phyloP scores from a whole-genome alignment of 139 green algal genomes.

The Coelastrella sp. region DNA sequence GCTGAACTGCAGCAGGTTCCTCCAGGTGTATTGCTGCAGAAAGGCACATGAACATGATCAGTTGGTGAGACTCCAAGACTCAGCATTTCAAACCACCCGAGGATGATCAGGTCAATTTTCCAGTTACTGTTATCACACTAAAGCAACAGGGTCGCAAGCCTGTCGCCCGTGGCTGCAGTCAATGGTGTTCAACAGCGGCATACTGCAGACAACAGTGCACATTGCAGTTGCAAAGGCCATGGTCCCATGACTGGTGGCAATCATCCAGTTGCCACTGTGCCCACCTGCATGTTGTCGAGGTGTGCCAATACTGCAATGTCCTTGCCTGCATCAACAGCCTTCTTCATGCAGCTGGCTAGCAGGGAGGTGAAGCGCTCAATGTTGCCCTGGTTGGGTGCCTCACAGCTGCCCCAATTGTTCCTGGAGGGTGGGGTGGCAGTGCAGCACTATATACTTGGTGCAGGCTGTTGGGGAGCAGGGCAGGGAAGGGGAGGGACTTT shows the following conservation, averaged over 20 bases:
- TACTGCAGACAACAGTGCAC: too few relatives aligned
- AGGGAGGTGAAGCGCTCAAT: conserved; percentile 32
- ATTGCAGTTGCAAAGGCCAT: too few relatives aligned
- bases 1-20: conserved; percentile 49
- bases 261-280: not conserved
- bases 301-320: conserved; percentile 47
- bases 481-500: not conserved
- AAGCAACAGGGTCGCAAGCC: too few relatives aligned
- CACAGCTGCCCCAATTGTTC: conserved; percentile 21
- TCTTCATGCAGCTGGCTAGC: conserved; percentile 45
- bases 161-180: too few relatives aligned
- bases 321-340: conserved; percentile 35
- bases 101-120: too few relatives aligned
- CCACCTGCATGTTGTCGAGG: conserved; percentile 39
- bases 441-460: not conserved
- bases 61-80: not conserved
- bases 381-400: conserved; percentile 31
- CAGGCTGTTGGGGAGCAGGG: not conserved
- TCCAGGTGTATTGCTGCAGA: conserved; percentile 44
- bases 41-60: not conserved
- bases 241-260: not conserved
- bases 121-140: too few relatives aligned
- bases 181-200: too few relatives aligned
- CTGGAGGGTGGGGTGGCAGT: not conserved
- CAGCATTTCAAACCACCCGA: too few relatives aligned